phyloP scores from a whole-genome alignment of 179 eudicot genomes.

The Spinacia oleracea region DNA sequence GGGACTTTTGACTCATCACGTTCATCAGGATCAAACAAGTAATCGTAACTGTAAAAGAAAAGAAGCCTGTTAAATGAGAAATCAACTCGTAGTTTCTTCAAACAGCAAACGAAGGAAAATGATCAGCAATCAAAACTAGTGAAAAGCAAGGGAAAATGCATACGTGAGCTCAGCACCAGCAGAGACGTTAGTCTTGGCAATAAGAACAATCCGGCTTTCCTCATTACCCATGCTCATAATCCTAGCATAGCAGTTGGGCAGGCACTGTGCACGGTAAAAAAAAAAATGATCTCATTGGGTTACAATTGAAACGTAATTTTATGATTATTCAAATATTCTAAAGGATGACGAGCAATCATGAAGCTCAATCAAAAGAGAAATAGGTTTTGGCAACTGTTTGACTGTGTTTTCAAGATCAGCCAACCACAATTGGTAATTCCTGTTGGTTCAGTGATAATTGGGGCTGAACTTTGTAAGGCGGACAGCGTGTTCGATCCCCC shows the following conservation, averaged over 20 bases:
- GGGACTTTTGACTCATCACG: slow-evolving; percentile 79
- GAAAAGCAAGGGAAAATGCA: neutral
- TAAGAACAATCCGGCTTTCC: slow-evolving; percentile 70
- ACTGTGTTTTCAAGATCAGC: neutral
- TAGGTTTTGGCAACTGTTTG: neutral
- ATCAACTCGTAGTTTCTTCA: neutral
- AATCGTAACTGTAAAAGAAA: slow-evolving; percentile 62
- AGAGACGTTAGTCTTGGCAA: slow-evolving; percentile 68
- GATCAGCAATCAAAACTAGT: neutral
- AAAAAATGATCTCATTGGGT: neutral
- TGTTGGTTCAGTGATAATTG: too few relatives aligned
- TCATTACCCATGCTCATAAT: slow-evolving; percentile 63
- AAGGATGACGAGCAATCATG: neutral
- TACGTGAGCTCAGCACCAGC: slow-evolving; percentile 87
- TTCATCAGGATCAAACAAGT: slow-evolving; percentile 81
- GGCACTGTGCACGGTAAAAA: slow-evolving; percentile 53
- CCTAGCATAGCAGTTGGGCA: slow-evolving; percentile 91
- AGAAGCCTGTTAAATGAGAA: neutral
- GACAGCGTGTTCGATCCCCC: too few relatives aligned
- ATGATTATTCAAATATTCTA: neutral
- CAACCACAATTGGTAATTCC: too few relatives aligned
- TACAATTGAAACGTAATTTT: neutral
- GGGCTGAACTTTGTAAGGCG: too few relatives aligned
- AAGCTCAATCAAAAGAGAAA: neutral
- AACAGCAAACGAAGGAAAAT: neutral